Percentiles rank a stretch among this genome's conserved stretches.
These are phyloP conservation scores for Backusella macrospora DNA, from an alignment of 192 early-diverging fungal genomes.

Conservation along the genomic window DNA sequence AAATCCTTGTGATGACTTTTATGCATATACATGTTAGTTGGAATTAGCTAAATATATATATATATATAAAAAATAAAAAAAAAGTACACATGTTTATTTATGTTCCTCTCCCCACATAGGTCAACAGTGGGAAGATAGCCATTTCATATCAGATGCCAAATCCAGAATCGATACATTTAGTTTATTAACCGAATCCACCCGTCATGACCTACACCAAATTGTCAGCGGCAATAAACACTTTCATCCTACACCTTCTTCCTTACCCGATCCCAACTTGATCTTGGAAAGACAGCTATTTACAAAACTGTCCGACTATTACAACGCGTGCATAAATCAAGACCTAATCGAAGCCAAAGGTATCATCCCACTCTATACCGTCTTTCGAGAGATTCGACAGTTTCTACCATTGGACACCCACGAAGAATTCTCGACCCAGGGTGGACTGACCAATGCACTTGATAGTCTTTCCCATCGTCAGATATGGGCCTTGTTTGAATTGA, in stretches of 20 bases:
- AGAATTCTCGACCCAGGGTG: background rate
- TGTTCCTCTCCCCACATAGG: conserved; percentile 35
- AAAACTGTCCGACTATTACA: conserved; percentile 60
- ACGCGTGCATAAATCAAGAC: conserved; percentile 57
- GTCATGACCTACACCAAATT: conserved; percentile 8
- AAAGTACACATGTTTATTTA: background rate
- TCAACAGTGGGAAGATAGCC: conserved; percentile 54
- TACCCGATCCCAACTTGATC: conserved; percentile 41
- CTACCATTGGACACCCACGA: conserved; percentile 22
- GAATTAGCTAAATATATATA: no score
- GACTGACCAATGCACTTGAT: conserved; percentile 16
- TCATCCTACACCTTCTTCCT: background rate
- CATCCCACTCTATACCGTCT: conserved; percentile 44
- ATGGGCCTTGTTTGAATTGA: conserved; percentile 52
- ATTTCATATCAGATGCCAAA: conserved; percentile 69
- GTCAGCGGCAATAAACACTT: background rate
- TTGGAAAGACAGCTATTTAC: conserved; percentile 53
- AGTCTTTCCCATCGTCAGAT: conserved; percentile 14
- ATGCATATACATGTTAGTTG: conserved; percentile 57
- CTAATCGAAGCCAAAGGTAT: conserved; percentile 42
- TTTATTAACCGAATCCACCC: conserved; percentile 2
- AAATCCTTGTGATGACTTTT: conserved; percentile 72
- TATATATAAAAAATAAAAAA: background rate
- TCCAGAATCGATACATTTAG: conserved; percentile 27
- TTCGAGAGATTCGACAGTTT: conserved; percentile 41